These are phyloP conservation scores for Cucumis melo DNA, from an alignment of 306 rosid genomes.

Conservation along the genomic window DNA sequence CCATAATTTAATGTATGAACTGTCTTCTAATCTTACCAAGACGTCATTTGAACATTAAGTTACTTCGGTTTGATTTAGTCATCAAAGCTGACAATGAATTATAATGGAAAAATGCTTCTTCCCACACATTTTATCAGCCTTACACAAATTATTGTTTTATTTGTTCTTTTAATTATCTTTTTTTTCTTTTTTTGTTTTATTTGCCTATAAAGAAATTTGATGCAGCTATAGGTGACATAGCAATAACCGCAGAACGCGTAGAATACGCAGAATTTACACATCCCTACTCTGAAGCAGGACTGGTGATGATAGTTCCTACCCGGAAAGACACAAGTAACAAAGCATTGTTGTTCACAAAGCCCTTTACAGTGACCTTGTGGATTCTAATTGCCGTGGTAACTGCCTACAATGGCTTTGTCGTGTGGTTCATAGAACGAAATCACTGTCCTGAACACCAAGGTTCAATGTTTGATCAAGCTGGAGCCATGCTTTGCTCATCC, in stretches of 20 bases:
- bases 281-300: slow-evolving; percentile 35
- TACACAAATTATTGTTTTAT: not conserved
- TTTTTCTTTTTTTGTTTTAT: not conserved
- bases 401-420: slow-evolving; percentile 35
- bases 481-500: slow-evolving; percentile 23
- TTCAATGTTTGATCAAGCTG: slow-evolving; percentile 25
- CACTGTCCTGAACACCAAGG: slow-evolving; percentile 21
- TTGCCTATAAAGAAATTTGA: slow-evolving; percentile 18
- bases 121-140: not conserved
- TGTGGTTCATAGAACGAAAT: slow-evolving; percentile 35
- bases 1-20: not conserved
- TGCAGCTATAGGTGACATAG: slow-evolving; percentile 34
- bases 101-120: not conserved
- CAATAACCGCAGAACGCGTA: slow-evolving; percentile 14
- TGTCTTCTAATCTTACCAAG: not conserved
- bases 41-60: not conserved
- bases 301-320: slow-evolving; percentile 33
- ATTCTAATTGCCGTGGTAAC: slow-evolving; percentile 11
- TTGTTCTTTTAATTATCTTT: not conserved
- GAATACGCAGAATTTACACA: slow-evolving; percentile 25
- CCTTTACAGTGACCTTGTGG: slow-evolving; percentile 40
- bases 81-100: not conserved
- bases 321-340: slow-evolving; percentile 7
- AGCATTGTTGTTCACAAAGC: slow-evolving; percentile 29
- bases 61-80: not conserved